Evolutionary conservation across 306 rosid genomes (phyloP).

Genomic region (Vigna angularis): DNA sequence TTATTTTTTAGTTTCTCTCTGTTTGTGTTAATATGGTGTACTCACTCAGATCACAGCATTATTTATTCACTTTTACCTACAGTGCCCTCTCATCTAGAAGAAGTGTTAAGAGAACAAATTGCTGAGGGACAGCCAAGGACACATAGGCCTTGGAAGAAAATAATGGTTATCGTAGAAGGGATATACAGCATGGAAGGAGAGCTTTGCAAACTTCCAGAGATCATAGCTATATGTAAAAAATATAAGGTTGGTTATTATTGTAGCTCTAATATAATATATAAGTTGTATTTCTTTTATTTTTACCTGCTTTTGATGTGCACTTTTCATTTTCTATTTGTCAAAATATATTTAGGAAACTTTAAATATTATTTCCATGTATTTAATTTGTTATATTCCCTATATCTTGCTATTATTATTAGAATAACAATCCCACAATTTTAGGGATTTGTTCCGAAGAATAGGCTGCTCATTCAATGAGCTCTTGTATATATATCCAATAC

Average conservation of each 20-base stretch:
- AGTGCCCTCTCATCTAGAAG: constrained; percentile 89
- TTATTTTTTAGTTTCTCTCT: constrained; percentile 25
- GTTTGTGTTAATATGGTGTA: constrained; percentile 12
- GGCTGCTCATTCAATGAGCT: too few species aligned
- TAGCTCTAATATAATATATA: constrained; percentile 7
- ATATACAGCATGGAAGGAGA: constrained; percentile 99
- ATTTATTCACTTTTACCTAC: constrained; percentile 29
- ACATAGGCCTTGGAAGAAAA: constrained; percentile 95
- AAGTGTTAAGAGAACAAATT: constrained; percentile 88
- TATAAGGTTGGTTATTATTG: constrained; percentile 63
- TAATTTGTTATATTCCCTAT: too few species aligned
- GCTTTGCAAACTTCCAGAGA: constrained; percentile 93
- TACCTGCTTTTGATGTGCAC: neutral
- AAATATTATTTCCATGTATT: too few species aligned
- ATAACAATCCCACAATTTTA: too few species aligned
- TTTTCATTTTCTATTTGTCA: neutral
- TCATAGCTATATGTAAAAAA: constrained; percentile 85
- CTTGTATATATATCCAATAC: too few species aligned
- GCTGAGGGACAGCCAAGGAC: constrained; percentile 97
- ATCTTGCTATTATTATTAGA: too few species aligned
- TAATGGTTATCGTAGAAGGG: constrained; percentile 89
- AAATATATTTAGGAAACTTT: too few species aligned
- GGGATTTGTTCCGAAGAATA: too few species aligned
- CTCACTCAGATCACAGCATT: constrained; percentile 9
- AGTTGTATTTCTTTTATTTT: neutral